These are phyloP conservation scores for Hypocrella siamensis DNA, from an alignment of 2,329 filamentous ascomycete genomes.

Conservation along the genomic window DNA sequence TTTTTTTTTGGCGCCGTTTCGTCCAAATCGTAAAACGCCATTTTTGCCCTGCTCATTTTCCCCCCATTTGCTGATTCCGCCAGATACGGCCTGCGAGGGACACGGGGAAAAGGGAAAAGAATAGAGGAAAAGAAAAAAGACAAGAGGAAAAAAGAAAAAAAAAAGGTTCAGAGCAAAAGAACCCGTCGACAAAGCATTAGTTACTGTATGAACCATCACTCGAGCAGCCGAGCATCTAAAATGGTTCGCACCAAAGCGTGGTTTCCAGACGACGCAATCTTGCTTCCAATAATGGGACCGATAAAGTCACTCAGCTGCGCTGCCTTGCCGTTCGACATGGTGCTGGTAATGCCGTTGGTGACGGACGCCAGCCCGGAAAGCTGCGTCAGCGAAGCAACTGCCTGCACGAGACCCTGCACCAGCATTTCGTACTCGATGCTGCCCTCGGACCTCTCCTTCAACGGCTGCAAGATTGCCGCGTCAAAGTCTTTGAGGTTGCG, in stretches of 20 bases:
- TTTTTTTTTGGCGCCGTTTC: too few species aligned
- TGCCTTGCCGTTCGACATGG: constrained; percentile 19
- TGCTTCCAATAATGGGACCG: constrained; percentile 35
- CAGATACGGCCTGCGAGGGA: too few species aligned
- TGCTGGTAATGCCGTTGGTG: constrained; percentile 25
- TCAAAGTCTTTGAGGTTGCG: constrained; percentile 41
- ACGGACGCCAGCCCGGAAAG: constrained; percentile 11
- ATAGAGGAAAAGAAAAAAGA: constrained; percentile 2
- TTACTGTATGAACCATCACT: too few species aligned
- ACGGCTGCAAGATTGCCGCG: constrained; percentile 33
- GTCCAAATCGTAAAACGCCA: too few species aligned
- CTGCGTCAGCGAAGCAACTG: constrained; percentile 28
- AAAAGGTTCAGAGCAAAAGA: background rate
- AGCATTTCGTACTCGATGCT: constrained; percentile 39
- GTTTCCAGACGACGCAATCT: constrained; percentile 29
- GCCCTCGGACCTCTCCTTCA: constrained; percentile 33
- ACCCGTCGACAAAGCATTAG: too few species aligned
- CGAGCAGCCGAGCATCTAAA: constrained; percentile 38
- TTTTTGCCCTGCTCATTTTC: too few species aligned
- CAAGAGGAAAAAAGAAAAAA: background rate
- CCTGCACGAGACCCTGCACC: constrained; percentile 38
- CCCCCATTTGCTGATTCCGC: too few species aligned
- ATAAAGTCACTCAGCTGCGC: constrained; percentile 37
- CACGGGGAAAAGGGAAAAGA: background rate
- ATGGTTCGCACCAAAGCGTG: constrained; percentile 32